A percentile compares a stretch with the other conserved stretches of the same genome.
phyloP scores from a whole-genome alignment of 768 basidiomycete species.

The Cubamyces sp. region DNA sequence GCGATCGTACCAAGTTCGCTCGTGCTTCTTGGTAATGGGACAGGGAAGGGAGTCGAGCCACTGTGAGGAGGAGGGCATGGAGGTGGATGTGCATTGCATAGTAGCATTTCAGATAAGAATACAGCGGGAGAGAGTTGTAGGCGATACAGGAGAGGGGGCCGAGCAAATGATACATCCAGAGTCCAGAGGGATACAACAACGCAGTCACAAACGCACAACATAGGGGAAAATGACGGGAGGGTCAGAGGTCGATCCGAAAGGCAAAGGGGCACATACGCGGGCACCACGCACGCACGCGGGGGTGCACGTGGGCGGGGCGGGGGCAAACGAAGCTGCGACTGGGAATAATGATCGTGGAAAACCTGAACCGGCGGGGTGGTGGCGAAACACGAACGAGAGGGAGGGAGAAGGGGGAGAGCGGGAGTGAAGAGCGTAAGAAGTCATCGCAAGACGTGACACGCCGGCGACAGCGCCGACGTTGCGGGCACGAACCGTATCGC shows the following conservation, averaged over 20 bases:
- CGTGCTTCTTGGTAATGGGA: too few relatives aligned
- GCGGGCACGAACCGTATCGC: constrained; percentile 6
- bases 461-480: constrained; percentile 6
- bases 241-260: not conserved
- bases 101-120: constrained; percentile 13
- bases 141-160: constrained; percentile 5
- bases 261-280: not conserved
- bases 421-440: not conserved
- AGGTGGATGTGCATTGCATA: not conserved
- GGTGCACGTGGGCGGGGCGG: not conserved
- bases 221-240: not conserved
- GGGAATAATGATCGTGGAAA: constrained; percentile 31
- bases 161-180: constrained; percentile 17
- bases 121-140: constrained; percentile 10
- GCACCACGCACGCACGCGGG: not conserved
- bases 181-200: constrained; percentile 12
- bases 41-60: not conserved
- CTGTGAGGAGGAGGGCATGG: not conserved
- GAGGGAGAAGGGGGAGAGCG: not conserved
- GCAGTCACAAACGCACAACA: not conserved
- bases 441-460: constrained; percentile 15
- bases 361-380: not conserved
- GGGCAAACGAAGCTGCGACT: constrained; percentile 14
- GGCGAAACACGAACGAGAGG: not conserved
- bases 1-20: too few relatives aligned